Evolutionary conservation across 2,329 filamentous ascomycete genomes (phyloP).

Genomic region (Ramularia endophylla): DNA sequence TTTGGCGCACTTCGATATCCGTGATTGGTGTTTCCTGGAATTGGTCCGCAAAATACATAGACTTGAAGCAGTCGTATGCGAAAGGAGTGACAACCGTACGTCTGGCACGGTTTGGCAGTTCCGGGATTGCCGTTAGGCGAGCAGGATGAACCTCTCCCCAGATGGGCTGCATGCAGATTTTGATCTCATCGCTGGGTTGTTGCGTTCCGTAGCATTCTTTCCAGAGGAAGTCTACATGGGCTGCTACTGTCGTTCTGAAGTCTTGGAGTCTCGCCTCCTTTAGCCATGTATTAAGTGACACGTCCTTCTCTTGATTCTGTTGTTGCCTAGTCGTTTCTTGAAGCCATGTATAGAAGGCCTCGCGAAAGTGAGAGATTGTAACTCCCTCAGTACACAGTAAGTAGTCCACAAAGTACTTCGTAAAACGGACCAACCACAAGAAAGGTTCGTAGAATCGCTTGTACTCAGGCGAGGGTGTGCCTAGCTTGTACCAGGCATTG

Average conservation of each 20-base stretch:
- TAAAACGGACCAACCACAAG: constrained; percentile 63
- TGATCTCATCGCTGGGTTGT: constrained; percentile 13
- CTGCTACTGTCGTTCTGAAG: constrained; percentile 56
- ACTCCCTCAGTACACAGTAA: constrained; percentile 40
- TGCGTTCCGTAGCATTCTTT: constrained; percentile 56
- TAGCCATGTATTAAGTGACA: constrained; percentile 52
- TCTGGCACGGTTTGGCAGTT: constrained; percentile 18
- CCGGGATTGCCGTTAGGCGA: constrained; percentile 26
- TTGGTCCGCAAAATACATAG: constrained; percentile 54
- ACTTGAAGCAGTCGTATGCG: constrained; percentile 57
- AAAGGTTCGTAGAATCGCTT: constrained; percentile 56
- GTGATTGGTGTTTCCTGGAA: constrained; percentile 35
- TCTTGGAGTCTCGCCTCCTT: constrained; percentile 40
- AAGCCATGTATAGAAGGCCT: constrained; percentile 55
- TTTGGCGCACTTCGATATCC: constrained; percentile 19
- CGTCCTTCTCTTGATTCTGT: constrained; percentile 35
- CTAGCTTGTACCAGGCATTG: constrained; percentile 56
- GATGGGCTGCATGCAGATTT: constrained; percentile 27
- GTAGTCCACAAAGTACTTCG: constrained; percentile 68
- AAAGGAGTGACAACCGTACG: constrained; percentile 66
- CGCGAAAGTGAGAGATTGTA: constrained; percentile 51
- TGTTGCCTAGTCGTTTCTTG: constrained; percentile 39
- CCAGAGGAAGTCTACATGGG: constrained; percentile 58
- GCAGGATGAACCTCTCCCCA: constrained; percentile 34
- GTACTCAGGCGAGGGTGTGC: constrained; percentile 55